Conservation (phyloP, 2,329 filamentous ascomycete genomes). For the Fusarium nelsonii region DNA sequence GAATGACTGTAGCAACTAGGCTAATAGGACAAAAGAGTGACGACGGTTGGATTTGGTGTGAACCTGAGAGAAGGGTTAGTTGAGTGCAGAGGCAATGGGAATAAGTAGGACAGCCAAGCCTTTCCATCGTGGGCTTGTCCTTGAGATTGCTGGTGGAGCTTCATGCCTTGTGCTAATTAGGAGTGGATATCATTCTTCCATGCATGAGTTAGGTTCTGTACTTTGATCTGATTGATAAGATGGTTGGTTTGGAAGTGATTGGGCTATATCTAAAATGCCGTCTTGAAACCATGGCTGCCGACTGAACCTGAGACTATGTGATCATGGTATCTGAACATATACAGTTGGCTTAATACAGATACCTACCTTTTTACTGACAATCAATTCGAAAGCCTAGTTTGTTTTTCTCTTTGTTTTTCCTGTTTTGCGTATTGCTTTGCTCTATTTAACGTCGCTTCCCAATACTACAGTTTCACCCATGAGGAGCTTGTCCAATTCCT, state of each 20-base stretch:
- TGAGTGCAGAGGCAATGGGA: not conserved
- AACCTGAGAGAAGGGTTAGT: not conserved
- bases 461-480: not conserved
- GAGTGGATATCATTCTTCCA: slow-evolving; percentile 19
- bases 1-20: slow-evolving; percentile 16
- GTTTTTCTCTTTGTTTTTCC: too few relatives aligned
- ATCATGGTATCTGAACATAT: not conserved
- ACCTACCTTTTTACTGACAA: too few relatives aligned
- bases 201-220: not conserved
- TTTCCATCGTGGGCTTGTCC: not conserved
- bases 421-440: too few relatives aligned
- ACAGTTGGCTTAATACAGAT: too few relatives aligned
- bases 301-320: not conserved
- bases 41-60: too few relatives aligned
- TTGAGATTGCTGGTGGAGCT: slow-evolving; percentile 28
- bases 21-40: slow-evolving; percentile 10
- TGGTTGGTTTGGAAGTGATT: not conserved
- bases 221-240: slow-evolving; percentile 44
- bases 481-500: not conserved
- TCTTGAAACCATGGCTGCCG: not conserved
- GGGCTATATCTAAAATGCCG: too few relatives aligned
- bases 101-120: not conserved
- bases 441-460: not conserved
- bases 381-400: too few relatives aligned
- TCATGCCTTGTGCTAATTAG: slow-evolving; percentile 34